Conservation (phyloP, 371 early-diverging fungal genomes). For the Mucor velutinosus region DNA sequence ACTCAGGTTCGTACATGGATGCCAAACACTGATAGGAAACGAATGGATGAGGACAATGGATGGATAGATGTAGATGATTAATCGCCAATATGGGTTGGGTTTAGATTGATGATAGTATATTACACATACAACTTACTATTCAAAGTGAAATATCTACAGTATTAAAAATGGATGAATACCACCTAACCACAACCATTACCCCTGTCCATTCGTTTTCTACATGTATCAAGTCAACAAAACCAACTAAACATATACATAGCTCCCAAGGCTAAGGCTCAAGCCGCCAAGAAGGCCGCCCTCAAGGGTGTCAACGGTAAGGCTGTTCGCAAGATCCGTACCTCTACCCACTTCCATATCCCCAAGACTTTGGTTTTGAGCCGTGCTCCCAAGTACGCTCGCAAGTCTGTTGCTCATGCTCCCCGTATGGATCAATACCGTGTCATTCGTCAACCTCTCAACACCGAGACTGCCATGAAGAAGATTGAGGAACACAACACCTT, state of each 20-base stretch:
- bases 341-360: constrained; percentile 90
- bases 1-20: constrained; percentile 22
- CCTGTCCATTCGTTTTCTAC: not conserved
- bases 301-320: constrained; percentile 84
- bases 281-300: constrained; percentile 84
- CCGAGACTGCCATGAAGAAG: constrained; percentile 98
- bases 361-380: constrained; percentile 89
- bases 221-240: not conserved
- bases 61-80: constrained; percentile 12
- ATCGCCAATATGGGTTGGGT: constrained; percentile 5
- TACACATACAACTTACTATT: not conserved
- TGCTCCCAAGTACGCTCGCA: constrained; percentile 89
- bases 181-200: not conserved
- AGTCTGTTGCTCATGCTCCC: constrained; percentile 76
- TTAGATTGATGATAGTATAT: not conserved
- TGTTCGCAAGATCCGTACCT: constrained; percentile 85
- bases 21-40: constrained; percentile 3
- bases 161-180: not conserved
- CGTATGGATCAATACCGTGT: constrained; percentile 85
- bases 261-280: constrained; percentile 64
- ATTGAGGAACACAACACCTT: constrained; percentile 99
- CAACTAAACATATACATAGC: constrained; percentile 19
- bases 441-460: constrained; percentile 92
- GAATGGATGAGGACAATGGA: constrained; percentile 19
- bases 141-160: not conserved